These are phyloP conservation scores for Kodamaea nitidulidarum DNA, from an alignment of 805 yeast species.

Conservation along the genomic window DNA sequence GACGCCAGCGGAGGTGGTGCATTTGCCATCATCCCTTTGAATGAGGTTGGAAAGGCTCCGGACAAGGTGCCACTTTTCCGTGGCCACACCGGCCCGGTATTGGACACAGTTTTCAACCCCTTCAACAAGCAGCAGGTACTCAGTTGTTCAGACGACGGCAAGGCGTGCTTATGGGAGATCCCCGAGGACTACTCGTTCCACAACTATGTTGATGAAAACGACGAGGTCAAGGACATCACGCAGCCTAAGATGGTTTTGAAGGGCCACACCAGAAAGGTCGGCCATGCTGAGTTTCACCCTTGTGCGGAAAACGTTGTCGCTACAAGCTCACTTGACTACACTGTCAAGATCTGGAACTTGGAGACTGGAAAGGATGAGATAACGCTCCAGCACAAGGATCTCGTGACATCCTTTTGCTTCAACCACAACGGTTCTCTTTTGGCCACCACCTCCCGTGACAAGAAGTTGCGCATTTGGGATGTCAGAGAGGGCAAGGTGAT, in stretches of 20 bases:
- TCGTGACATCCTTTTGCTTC: slow-evolving; percentile 90
- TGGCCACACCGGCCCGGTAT: slow-evolving; percentile 92
- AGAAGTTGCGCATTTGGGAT: slow-evolving; percentile 89
- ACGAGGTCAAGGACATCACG: slow-evolving; percentile 57
- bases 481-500: slow-evolving; percentile 68
- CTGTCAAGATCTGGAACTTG: slow-evolving; percentile 88
- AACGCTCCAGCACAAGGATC: slow-evolving; percentile 80
- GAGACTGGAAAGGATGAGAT: slow-evolving; percentile 65
- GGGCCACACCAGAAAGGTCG: slow-evolving; percentile 94
- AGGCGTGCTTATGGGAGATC: slow-evolving; percentile 80
- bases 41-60: slow-evolving; percentile 87
- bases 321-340: slow-evolving; percentile 84
- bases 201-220: slow-evolving; percentile 49
- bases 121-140: slow-evolving; percentile 60
- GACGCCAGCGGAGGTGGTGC: slow-evolving; percentile 97
- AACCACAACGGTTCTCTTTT: slow-evolving; percentile 83
- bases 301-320: slow-evolving; percentile 83
- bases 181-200: slow-evolving; percentile 79
- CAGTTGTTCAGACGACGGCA: slow-evolving; percentile 33
- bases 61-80: slow-evolving; percentile 90
- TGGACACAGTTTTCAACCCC: slow-evolving; percentile 95
- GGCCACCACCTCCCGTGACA: slow-evolving; percentile 90
- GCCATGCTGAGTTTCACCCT: slow-evolving; percentile 88
- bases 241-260: slow-evolving; percentile 63
- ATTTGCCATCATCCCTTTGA: slow-evolving; percentile 85